A percentile compares a stretch with the other conserved stretches of the same genome.
These are phyloP conservation scores for Cordyceps fumosorosea DNA, from an alignment of 2,329 filamentous ascomycete genomes.

Conservation along the genomic window DNA sequence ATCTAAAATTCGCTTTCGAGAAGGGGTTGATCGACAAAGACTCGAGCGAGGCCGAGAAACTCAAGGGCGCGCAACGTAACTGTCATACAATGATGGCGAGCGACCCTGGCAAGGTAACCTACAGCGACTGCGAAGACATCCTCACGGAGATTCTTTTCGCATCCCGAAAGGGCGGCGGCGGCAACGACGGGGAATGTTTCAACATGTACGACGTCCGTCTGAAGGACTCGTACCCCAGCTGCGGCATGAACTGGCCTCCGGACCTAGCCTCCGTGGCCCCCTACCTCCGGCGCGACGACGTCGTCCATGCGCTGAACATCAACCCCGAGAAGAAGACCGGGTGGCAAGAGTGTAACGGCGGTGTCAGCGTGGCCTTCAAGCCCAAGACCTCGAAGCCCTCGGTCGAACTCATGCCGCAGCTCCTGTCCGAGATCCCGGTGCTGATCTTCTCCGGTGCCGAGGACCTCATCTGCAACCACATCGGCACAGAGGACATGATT, in stretches of 20 bases:
- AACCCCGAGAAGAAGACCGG: conserved; percentile 74
- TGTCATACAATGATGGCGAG: conserved; percentile 59
- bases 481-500: conserved; percentile 88
- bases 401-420: conserved; percentile 65
- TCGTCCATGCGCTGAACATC: conserved; percentile 74
- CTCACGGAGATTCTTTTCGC: conserved; percentile 64
- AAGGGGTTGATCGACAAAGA: conserved; percentile 64
- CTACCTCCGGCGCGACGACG: conserved; percentile 78
- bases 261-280: conserved; percentile 72
- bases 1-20: conserved; percentile 74
- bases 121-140: conserved; percentile 66
- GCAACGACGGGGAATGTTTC: conserved; percentile 56
- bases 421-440: conserved; percentile 71
- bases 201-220: conserved; percentile 98
- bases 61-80: conserved; percentile 62
- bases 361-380: conserved; percentile 66
- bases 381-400: conserved; percentile 66
- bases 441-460: conserved; percentile 89
- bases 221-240: conserved; percentile 70
- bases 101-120: conserved; percentile 51
- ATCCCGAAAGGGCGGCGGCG: conserved; percentile 44
- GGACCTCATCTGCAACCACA: conserved; percentile 94
- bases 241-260: conserved; percentile 97
- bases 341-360: conserved; percentile 84
- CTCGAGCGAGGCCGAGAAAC: conserved; percentile 53